phyloP scores from a whole-genome alignment of 1,284 basidiomycete species.

The Heterobasidion annosum region DNA sequence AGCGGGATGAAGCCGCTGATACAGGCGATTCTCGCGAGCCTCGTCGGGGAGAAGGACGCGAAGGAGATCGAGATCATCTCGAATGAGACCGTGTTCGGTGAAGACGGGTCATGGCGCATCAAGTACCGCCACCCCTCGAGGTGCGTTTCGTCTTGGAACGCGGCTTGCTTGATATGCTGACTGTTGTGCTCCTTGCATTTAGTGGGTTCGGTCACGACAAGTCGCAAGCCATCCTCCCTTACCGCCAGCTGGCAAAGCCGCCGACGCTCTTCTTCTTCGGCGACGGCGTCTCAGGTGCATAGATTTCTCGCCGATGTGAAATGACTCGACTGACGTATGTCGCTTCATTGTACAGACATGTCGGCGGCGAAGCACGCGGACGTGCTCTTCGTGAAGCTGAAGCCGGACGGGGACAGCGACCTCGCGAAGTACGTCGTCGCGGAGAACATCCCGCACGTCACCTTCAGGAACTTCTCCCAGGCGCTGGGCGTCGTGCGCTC shows the following conservation, averaged over 20 bases:
- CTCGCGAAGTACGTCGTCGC: conserved; percentile 70
- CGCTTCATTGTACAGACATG: conserved; percentile 46
- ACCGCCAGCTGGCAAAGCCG: conserved; percentile 57
- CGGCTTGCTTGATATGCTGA: not conserved
- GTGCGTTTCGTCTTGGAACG: conserved; percentile 20
- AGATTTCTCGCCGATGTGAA: not conserved
- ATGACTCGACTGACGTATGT: not conserved
- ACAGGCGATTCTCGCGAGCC: conserved; percentile 75
- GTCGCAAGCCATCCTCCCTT: conserved; percentile 84
- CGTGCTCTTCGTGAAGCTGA: conserved; percentile 83
- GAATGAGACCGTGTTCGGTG: conserved; percentile 67
- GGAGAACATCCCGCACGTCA: conserved; percentile 58
- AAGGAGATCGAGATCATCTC: conserved; percentile 82
- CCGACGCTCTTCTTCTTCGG: conserved; percentile 92
- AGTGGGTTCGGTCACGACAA: conserved; percentile 92
- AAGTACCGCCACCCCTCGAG: conserved; percentile 83
- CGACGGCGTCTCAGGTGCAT: conserved; percentile 83
- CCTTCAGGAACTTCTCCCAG: conserved; percentile 58
- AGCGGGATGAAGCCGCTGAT: conserved; percentile 92
- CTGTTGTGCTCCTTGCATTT: not conserved
- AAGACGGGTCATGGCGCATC: conserved; percentile 76
- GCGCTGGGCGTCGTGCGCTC: conserved; percentile 51
- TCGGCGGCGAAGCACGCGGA: conserved; percentile 87
- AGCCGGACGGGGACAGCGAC: conserved; percentile 76
- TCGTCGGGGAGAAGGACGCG: conserved; percentile 61